phyloP scores from a whole-genome alignment of 1,284 basidiomycete genomes.

The Golubevia sp. region DNA sequence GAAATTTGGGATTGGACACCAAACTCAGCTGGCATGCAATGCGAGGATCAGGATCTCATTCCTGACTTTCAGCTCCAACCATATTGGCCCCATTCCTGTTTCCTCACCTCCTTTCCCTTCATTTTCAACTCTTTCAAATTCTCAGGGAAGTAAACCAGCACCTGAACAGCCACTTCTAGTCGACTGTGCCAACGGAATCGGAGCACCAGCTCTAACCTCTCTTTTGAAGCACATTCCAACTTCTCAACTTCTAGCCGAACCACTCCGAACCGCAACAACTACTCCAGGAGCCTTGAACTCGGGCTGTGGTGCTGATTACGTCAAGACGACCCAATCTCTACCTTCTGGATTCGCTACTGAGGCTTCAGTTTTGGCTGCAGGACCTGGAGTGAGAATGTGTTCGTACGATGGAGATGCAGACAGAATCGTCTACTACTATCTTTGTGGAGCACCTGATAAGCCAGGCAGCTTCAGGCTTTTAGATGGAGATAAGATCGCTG shows the following conservation, averaged over 20 bases:
- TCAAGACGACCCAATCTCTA: conserved; percentile 73
- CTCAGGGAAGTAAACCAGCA: conserved; percentile 43
- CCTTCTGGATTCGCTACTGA: conserved; percentile 51
- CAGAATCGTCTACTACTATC: conserved; percentile 91
- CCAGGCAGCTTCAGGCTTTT: conserved; percentile 77
- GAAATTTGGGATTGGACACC: no score
- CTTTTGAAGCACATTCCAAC: conserved; percentile 44
- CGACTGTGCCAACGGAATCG: conserved; percentile 98
- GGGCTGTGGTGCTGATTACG: conserved; percentile 92
- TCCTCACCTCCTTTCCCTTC: not conserved
- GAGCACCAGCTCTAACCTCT: conserved; percentile 66
- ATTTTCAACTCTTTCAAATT: not conserved
- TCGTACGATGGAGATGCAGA: conserved; percentile 98
- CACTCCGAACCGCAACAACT: conserved; percentile 65
- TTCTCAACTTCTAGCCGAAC: conserved; percentile 29
- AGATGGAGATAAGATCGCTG: conserved; percentile 98
- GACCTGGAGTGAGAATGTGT: conserved; percentile 76
- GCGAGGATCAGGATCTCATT: conserved; percentile 63
- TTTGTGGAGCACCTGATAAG: conserved; percentile 11
- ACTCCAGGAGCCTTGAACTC: conserved; percentile 77
- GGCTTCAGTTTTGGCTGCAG: conserved; percentile 5
- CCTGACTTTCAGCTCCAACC: not conserved
- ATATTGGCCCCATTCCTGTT: no score
- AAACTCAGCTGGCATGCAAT: conserved; percentile 66
- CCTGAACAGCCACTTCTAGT: conserved; percentile 72